Percentiles rank a stretch among this genome's conserved stretches.
These are phyloP conservation scores for Salix viminalis DNA, from an alignment of 345 rosid genomes.

Conservation along the genomic window DNA sequence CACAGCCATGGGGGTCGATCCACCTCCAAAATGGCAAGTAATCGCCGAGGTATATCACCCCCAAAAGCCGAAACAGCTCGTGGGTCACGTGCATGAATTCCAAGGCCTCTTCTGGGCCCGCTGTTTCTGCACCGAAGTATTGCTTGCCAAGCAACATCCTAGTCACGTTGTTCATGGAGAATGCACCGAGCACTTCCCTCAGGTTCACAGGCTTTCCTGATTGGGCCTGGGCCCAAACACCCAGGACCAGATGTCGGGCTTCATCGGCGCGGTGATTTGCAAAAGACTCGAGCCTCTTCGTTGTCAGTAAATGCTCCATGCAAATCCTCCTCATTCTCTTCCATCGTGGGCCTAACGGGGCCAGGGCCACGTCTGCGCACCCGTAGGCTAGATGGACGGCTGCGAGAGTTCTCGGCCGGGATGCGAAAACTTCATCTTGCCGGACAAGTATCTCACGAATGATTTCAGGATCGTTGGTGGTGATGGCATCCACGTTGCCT, in stretches of 20 bases:
- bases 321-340: conserved; percentile 66
- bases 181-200: conserved; percentile 72
- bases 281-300: conserved; percentile 50
- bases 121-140: conserved; percentile 62
- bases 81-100: conserved; percentile 89
- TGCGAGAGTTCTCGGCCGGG: conserved; percentile 74
- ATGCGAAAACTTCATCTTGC: conserved; percentile 79
- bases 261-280: conserved; percentile 40
- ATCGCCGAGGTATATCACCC: conserved; percentile 81
- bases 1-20: conserved; percentile 77
- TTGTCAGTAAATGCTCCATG: conserved; percentile 58
- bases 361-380: conserved; percentile 75
- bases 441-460: conserved; percentile 63
- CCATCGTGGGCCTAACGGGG: conserved; percentile 70
- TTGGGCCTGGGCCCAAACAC: conserved; percentile 32
- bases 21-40: conserved; percentile 89
- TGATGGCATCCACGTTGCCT: conserved; percentile 64
- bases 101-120: conserved; percentile 56
- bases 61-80: conserved; percentile 61
- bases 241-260: conserved; percentile 43
- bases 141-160: conserved; percentile 82
- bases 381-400: conserved; percentile 75
- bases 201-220: conserved; percentile 46
- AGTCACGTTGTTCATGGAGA: conserved; percentile 91
- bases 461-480: conserved; percentile 69